phyloP scores from a whole-genome alignment of 371 early-diverging fungal genomes.

The Parasitella parasitica region DNA sequence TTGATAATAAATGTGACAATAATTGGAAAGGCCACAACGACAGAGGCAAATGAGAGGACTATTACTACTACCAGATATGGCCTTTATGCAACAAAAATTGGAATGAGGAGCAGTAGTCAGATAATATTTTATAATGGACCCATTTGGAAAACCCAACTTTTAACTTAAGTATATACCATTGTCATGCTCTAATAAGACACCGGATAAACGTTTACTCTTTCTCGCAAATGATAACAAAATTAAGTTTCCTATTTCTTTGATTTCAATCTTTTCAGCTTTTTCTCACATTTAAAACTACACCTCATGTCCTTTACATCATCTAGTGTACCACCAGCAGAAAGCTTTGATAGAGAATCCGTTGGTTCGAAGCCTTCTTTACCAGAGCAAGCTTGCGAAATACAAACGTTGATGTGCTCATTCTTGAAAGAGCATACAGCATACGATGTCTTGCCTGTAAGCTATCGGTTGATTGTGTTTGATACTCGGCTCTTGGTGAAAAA shows the following conservation, averaged over 20 bases:
- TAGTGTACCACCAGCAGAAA: slow-evolving; percentile 3
- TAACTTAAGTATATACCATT: no score
- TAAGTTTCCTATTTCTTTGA: not conserved
- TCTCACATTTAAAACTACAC: not conserved
- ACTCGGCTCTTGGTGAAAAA: slow-evolving; percentile 88
- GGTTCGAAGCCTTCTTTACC: slow-evolving; percentile 4
- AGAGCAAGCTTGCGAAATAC: slow-evolving; percentile 34
- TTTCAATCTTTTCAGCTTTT: not conserved
- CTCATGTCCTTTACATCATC: slow-evolving; percentile 15
- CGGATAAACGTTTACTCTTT: no score
- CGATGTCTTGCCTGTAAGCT: slow-evolving; percentile 88
- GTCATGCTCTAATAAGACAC: no score
- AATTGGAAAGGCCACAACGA: no score
- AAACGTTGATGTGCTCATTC: slow-evolving; percentile 59
- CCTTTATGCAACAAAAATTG: no score
- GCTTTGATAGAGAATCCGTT: slow-evolving; percentile 14
- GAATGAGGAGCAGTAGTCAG: no score
- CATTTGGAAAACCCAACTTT: no score
- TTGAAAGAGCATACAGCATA: slow-evolving; percentile 81
- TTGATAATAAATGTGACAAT: no score
- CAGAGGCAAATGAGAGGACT: no score
- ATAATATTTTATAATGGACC: no score
- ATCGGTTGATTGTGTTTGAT: slow-evolving; percentile 90
- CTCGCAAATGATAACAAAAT: no score
- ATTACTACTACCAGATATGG: no score